phyloP scores from a whole-genome alignment of 163 green algal species.

The Chlamydomonas reinhardtii region DNA sequence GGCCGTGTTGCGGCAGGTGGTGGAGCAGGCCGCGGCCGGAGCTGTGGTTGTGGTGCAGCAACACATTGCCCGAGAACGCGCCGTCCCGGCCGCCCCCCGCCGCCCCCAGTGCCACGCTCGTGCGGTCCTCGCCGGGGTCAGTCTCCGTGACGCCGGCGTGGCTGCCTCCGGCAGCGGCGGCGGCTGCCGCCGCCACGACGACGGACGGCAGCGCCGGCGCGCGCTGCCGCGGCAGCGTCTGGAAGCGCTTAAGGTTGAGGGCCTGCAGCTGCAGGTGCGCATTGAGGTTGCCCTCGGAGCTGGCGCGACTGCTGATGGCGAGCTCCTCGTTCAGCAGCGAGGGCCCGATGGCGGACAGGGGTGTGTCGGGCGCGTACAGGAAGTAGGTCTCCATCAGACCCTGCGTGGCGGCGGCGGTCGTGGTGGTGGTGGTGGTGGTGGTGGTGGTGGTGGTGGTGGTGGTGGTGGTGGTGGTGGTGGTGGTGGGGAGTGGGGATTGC shows the following conservation, averaged over 20 bases:
- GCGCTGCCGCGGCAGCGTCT: background rate
- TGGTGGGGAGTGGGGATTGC: no score
- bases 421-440: background rate
- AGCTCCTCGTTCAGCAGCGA: background rate
- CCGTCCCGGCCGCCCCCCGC: no score
- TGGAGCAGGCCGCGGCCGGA: background rate
- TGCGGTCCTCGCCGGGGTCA: background rate
- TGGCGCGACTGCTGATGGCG: background rate
- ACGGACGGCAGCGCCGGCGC: background rate
- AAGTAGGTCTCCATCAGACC: constrained; percentile 33
- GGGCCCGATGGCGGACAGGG: background rate
- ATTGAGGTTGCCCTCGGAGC: constrained; percentile 3
- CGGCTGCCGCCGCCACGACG: background rate
- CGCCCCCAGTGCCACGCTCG: no score
- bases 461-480: no score
- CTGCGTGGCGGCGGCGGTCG: background rate
- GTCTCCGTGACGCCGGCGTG: background rate
- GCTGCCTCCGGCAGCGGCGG: no score
- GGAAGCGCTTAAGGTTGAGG: constrained; percentile 17
- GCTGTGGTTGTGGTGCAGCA: no score
- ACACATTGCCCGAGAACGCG: no score
- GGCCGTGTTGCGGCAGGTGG: background rate
- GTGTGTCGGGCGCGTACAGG: constrained; percentile 4
- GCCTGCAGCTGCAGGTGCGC: background rate
- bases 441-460: no score